Evolutionary conservation across 192 early-diverging fungal species (phyloP).

Genomic region (Endogone sp.): DNA sequence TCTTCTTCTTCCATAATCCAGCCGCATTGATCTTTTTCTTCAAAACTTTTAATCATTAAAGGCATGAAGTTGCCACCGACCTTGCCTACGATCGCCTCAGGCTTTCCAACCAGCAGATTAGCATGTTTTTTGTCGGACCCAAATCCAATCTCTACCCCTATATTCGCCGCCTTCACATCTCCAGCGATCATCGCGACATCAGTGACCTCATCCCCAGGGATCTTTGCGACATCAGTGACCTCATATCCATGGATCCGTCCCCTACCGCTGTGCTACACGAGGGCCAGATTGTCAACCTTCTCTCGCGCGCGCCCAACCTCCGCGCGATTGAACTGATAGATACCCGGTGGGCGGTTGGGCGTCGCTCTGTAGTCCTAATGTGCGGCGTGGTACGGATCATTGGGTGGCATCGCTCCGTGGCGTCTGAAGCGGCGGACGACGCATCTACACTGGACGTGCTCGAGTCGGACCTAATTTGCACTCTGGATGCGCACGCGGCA

Average conservation of each 20-base stretch:
- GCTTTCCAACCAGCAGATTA: background rate
- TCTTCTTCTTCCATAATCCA: background rate
- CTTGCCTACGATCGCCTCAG: background rate
- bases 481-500: background rate
- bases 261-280: background rate
- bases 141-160: background rate
- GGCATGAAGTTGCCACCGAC: background rate
- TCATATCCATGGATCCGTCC: background rate
- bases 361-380: background rate
- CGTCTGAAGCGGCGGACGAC: no score
- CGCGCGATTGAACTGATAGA: background rate
- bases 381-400: background rate
- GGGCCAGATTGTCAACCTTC: background rate
- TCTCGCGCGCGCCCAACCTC: background rate
- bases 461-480: background rate
- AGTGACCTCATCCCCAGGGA: background rate
- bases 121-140: background rate
- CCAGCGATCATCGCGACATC: background rate
- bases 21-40: no score
- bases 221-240: background rate
- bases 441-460: background rate
- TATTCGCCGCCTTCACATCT: background rate
- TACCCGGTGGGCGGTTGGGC: background rate
- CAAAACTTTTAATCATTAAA: no score
- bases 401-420: background rate